These are phyloP conservation scores for Tulasnella sp. DNA, from an alignment of 768 basidiomycete species.

Conservation along the genomic window DNA sequence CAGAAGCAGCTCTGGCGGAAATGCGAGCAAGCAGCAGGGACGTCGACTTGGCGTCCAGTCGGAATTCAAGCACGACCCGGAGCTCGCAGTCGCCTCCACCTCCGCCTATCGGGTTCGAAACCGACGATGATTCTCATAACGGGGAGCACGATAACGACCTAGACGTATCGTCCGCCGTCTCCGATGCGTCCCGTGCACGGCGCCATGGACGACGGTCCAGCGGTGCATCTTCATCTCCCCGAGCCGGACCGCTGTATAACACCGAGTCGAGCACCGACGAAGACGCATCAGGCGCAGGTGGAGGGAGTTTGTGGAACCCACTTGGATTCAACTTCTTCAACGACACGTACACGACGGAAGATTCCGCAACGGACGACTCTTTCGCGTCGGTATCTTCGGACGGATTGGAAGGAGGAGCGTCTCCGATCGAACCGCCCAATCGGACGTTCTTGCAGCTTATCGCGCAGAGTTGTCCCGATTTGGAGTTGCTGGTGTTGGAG, in stretches of 20 bases:
- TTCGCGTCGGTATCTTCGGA: not conserved
- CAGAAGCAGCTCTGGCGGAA: not conserved
- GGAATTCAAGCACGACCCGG: not conserved
- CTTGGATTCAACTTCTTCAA: conserved; percentile 3
- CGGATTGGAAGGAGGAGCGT: not conserved
- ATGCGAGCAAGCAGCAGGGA: not conserved
- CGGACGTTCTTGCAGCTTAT: conserved; percentile 9
- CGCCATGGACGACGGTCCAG: not conserved
- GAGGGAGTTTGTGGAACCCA: not conserved
- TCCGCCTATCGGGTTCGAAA: not conserved
- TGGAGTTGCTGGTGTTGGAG: conserved; percentile 3
- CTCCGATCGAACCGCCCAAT: not conserved
- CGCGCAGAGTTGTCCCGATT: conserved; percentile 6
- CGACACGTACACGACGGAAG: not conserved
- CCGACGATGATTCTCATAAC: not conserved
- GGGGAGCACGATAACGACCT: not conserved
- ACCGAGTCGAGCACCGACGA: not conserved
- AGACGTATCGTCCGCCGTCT: not conserved
- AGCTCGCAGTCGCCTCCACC: not conserved
- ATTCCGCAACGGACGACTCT: not conserved
- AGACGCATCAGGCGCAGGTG: not conserved
- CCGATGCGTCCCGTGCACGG: not conserved
- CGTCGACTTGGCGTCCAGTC: not conserved
- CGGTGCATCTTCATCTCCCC: not conserved
- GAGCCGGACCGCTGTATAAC: not conserved